phyloP scores from a whole-genome alignment of 2,329 filamentous ascomycete species.

The Cladosporium colombiae region DNA sequence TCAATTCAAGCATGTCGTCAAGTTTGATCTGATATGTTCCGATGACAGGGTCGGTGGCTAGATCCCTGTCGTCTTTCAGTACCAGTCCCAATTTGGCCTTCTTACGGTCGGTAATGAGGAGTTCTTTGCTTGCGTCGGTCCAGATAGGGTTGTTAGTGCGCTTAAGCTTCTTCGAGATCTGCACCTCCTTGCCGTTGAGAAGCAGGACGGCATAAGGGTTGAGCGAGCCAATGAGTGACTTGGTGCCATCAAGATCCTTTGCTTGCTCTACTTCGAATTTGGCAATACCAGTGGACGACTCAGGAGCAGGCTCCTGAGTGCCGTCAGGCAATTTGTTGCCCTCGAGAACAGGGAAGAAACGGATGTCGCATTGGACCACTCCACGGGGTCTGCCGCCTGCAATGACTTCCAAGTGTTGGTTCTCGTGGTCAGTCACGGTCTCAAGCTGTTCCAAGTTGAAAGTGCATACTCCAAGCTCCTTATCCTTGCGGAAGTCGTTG shows the following conservation, averaged over 20 bases:
- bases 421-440: slow-evolving; percentile 74
- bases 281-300: slow-evolving; percentile 90
- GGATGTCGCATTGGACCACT: slow-evolving; percentile 75
- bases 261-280: slow-evolving; percentile 93
- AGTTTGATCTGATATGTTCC: slow-evolving; percentile 95
- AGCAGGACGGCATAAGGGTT: slow-evolving; percentile 88
- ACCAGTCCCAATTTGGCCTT: slow-evolving; percentile 86
- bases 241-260: slow-evolving; percentile 90
- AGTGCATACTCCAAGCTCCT: slow-evolving; percentile 83
- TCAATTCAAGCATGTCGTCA: slow-evolving; percentile 87
- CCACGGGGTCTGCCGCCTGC: slow-evolving; percentile 83
- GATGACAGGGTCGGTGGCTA: slow-evolving; percentile 78
- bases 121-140: slow-evolving; percentile 88
- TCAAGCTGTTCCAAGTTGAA: slow-evolving; percentile 85
- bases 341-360: slow-evolving; percentile 92
- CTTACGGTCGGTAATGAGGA: slow-evolving; percentile 92
- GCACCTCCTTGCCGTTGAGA: slow-evolving; percentile 88
- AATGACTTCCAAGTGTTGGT: slow-evolving; percentile 79
- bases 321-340: slow-evolving; percentile 72
- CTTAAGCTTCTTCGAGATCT: slow-evolving; percentile 88
- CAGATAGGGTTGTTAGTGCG: slow-evolving; percentile 97
- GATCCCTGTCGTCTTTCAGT: slow-evolving; percentile 91
- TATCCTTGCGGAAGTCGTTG: slow-evolving; percentile 96
- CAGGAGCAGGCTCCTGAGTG: slow-evolving; percentile 75
- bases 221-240: slow-evolving; percentile 86